These are phyloP conservation scores for Microcos paniculata DNA, from an alignment of 345 rosid genomes.

Conservation along the genomic window DNA sequence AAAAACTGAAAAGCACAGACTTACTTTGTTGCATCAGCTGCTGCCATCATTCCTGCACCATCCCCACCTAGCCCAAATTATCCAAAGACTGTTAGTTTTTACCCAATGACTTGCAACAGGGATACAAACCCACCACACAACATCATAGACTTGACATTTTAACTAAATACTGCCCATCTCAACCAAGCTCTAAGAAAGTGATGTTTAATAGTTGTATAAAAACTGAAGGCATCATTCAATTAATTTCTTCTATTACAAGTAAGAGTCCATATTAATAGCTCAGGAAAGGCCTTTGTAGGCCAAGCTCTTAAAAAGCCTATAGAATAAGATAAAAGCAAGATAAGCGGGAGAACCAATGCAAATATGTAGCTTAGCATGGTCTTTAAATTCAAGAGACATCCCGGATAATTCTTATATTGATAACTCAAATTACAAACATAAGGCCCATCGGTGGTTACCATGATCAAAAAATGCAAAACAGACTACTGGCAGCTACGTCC, in stretches of 20 bases:
- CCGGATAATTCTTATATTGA: not conserved
- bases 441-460: not conserved
- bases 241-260: not conserved
- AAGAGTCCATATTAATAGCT: no score
- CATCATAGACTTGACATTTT: not conserved
- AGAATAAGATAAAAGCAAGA: not conserved
- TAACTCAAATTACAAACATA: not conserved
- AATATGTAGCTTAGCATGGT: not conserved
- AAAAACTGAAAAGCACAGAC: not conserved
- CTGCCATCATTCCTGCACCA: not conserved
- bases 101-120: not conserved
- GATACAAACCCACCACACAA: not conserved
- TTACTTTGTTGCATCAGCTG: slow-evolving; percentile 13
- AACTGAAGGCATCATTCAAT: not conserved
- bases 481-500: not conserved
- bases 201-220: not conserved
- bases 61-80: slow-evolving; percentile 12
- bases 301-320: not conserved
- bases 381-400: not conserved
- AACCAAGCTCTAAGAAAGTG: not conserved
- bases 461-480: not conserved
- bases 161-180: not conserved
- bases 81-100: slow-evolving; percentile 3
- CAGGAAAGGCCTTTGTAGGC: not conserved
- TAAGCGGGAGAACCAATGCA: not conserved